These are phyloP conservation scores for Salix suchowensis DNA, from an alignment of 345 rosid genomes.

Conservation along the genomic window DNA sequence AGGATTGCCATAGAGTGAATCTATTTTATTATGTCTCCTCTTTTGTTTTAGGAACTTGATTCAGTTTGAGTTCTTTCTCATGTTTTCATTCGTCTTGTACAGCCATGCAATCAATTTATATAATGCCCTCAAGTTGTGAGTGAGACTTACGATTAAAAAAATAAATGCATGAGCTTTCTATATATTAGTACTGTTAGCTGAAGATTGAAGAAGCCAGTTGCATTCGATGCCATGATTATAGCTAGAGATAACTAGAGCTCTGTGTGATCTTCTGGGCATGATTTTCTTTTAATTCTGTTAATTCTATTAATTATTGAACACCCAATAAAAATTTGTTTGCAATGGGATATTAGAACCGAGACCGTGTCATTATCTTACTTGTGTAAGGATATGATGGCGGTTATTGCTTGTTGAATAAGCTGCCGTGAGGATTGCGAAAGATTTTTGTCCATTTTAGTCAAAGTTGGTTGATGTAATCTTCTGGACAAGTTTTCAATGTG, in stretches of 20 bases:
- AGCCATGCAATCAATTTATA: neutral
- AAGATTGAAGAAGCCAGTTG: neutral
- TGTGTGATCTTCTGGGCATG: neutral
- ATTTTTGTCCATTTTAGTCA: conserved; percentile 9
- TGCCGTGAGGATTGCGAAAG: neutral
- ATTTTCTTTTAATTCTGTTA: neutral
- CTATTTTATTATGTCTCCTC: neutral
- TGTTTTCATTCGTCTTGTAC: neutral
- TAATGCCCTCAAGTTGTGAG: neutral
- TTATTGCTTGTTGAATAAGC: neutral
- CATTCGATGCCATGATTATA: neutral
- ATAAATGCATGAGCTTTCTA: neutral
- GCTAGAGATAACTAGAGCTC: neutral
- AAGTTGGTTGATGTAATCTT: conserved; percentile 13
- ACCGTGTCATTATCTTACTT: neutral
- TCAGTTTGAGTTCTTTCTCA: neutral
- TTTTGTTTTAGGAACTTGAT: neutral
- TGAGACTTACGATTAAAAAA: neutral
- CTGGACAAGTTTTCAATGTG: neutral
- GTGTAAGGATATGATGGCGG: neutral
- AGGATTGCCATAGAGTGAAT: no score
- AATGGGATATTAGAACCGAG: neutral
- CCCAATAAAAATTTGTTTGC: neutral
- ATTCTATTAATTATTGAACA: no score
- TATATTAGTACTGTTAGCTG: neutral